Evolutionary conservation across 1,284 basidiomycete species (phyloP).

Genomic region (Sphaerobolus stellatus): DNA sequence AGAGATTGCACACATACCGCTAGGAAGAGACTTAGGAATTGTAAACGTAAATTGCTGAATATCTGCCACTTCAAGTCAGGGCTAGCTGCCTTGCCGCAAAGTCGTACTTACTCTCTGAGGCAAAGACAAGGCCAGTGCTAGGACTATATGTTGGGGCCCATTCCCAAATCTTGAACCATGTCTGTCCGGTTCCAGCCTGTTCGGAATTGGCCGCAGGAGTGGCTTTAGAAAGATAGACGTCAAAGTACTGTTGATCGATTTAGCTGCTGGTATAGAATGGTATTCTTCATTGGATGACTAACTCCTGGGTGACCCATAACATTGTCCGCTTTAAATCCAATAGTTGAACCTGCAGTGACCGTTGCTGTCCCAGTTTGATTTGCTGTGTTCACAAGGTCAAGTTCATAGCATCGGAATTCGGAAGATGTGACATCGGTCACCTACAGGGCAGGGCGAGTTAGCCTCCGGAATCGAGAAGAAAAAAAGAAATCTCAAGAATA

Average conservation of each 20-base stretch:
- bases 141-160: not conserved
- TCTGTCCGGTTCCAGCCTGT: slow-evolving; percentile 37
- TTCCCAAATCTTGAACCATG: slow-evolving; percentile 41
- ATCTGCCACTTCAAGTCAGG: slow-evolving; percentile 19
- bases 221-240: slow-evolving; percentile 43
- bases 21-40: slow-evolving; percentile 43
- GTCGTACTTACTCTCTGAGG: not conserved
- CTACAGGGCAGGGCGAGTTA: not conserved
- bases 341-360: slow-evolving; percentile 32
- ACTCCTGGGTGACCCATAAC: slow-evolving; percentile 43
- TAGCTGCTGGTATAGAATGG: not conserved
- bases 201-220: slow-evolving; percentile 29
- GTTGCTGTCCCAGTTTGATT: slow-evolving; percentile 32
- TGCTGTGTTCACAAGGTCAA: not conserved
- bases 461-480: not conserved
- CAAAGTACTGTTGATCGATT: slow-evolving; percentile 26
- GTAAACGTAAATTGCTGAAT: slow-evolving; percentile 48
- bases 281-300: slow-evolving; percentile 13
- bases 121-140: not conserved
- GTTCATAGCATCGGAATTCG: slow-evolving; percentile 8
- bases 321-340: slow-evolving; percentile 22
- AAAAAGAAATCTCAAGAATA: not conserved
- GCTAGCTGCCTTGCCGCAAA: not conserved
- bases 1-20: slow-evolving; percentile 34
- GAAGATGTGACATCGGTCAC: slow-evolving; percentile 1